Conservation (phyloP, 306 rosid genomes). For the Medicago lupulina region DNA sequence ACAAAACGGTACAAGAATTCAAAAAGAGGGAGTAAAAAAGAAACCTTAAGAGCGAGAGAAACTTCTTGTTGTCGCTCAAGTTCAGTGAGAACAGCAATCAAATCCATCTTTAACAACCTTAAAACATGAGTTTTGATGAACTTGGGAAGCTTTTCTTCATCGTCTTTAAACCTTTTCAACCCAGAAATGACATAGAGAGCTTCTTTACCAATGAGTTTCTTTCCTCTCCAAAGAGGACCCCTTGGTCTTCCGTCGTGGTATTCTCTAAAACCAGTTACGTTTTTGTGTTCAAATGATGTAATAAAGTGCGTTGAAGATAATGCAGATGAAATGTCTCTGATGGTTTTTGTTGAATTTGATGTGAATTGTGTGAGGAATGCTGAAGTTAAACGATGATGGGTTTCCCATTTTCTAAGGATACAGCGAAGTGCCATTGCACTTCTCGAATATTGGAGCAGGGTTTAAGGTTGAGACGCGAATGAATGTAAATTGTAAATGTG, state of each 20-base stretch:
- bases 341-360: conserved; percentile 10
- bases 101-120: conserved; percentile 84
- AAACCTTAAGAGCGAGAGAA: conserved; percentile 79
- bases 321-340: conserved; percentile 10
- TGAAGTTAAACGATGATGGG: conserved; percentile 43
- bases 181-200: conserved; percentile 79
- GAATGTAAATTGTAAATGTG: neutral
- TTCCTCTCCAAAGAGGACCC: conserved; percentile 97
- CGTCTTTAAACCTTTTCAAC: conserved; percentile 79
- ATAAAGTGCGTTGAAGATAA: conserved; percentile 30
- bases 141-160: conserved; percentile 71
- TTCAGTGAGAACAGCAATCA: conserved; percentile 82
- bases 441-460: neutral
- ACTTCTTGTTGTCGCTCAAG: conserved; percentile 95
- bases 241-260: conserved; percentile 97
- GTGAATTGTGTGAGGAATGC: conserved; percentile 34
- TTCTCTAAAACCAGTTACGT: conserved; percentile 46
- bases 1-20: neutral
- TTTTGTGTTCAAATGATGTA: conserved; percentile 37
- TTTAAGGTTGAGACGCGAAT: neutral
- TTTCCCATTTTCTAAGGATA: conserved; percentile 48
- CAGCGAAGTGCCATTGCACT: conserved; percentile 61
- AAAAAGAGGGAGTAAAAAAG: neutral
- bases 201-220: conserved; percentile 88
- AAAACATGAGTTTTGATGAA: conserved; percentile 68